phyloP scores from a whole-genome alignment of 2,329 filamentous ascomycete species.

The Aspergillus oerlinghausenensis region DNA sequence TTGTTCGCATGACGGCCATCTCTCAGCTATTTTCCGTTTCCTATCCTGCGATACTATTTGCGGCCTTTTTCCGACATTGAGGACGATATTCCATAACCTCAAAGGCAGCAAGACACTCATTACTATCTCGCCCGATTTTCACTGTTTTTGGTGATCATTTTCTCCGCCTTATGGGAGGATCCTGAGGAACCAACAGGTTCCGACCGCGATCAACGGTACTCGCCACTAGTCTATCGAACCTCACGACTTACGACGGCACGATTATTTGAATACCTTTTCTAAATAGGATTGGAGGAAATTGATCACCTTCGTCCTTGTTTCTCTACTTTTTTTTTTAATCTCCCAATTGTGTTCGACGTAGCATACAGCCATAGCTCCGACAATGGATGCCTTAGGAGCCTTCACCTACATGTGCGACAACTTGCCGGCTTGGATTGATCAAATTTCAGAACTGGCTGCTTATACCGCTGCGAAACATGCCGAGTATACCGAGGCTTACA shows the following conservation, averaged over 20 bases:
- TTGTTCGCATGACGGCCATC: not conserved
- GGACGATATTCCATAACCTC: not conserved
- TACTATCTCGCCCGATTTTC: not conserved
- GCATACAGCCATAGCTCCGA: conserved; percentile 9
- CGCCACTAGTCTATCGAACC: not conserved
- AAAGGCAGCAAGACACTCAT: not conserved
- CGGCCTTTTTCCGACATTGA: not conserved
- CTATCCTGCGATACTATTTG: not conserved
- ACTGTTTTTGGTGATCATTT: not conserved
- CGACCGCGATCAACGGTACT: not conserved
- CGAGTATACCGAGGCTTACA: conserved; percentile 42
- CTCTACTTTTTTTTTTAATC: not conserved
- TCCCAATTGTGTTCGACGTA: not conserved
- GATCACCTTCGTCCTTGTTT: not conserved
- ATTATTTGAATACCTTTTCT: not conserved
- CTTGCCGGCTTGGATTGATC: conserved; percentile 42
- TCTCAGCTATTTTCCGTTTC: not conserved
- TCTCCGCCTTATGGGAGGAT: not conserved
- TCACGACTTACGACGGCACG: conserved; percentile 1
- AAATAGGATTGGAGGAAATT: not conserved
- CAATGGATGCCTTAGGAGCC: conserved; percentile 42
- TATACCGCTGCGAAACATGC: conserved; percentile 39
- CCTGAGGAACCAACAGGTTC: not conserved
- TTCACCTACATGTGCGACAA: conserved; percentile 43
- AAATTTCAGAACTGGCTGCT: conserved; percentile 38